A percentile compares a stretch with the other conserved stretches of the same genome.
Evolutionary conservation across 2,329 filamentous ascomycete genomes (phyloP).

Genomic region (Capronia coronata): DNA sequence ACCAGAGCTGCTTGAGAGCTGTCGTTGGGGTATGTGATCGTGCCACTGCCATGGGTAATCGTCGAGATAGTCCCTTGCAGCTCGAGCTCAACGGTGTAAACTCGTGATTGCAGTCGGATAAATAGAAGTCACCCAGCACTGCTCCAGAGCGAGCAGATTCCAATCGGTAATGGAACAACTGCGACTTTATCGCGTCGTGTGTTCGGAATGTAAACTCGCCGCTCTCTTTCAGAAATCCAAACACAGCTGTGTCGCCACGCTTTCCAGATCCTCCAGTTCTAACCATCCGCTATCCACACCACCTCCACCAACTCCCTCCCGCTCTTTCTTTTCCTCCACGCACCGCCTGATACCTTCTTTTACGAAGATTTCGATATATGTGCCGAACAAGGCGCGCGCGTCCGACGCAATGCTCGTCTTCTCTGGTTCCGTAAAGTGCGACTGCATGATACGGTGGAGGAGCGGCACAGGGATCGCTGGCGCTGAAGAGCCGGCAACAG

Average conservation of each 20-base stretch:
- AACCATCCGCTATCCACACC: conserved; percentile 31
- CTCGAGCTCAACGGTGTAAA: too few species aligned
- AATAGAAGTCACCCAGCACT: too few species aligned
- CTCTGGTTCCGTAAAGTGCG: conserved; percentile 64
- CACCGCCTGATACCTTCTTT: conserved; percentile 79
- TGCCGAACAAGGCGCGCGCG: conserved; percentile 68
- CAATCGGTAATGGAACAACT: too few species aligned
- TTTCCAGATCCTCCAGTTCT: conserved; percentile 84
- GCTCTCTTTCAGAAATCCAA: conserved; percentile 64
- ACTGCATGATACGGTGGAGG: conserved; percentile 68
- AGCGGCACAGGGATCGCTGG: conserved; percentile 64
- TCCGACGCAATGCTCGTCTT: conserved; percentile 68
- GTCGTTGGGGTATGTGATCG: too few species aligned
- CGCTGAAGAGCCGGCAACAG: conserved; percentile 17
- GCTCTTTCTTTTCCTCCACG: conserved; percentile 58
- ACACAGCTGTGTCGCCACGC: conserved; percentile 73
- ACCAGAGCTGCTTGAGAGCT: too few species aligned
- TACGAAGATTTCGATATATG: conserved; percentile 88
- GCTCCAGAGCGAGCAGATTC: too few species aligned
- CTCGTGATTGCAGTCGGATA: too few species aligned
- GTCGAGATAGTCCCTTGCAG: too few species aligned
- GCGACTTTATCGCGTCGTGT: background rate
- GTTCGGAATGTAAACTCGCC: background rate
- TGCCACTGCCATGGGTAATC: too few species aligned
- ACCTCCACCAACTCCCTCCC: conserved; percentile 30